Conservation (phyloP, 1,284 basidiomycete genomes). For the Schizophyllum commune region DNA sequence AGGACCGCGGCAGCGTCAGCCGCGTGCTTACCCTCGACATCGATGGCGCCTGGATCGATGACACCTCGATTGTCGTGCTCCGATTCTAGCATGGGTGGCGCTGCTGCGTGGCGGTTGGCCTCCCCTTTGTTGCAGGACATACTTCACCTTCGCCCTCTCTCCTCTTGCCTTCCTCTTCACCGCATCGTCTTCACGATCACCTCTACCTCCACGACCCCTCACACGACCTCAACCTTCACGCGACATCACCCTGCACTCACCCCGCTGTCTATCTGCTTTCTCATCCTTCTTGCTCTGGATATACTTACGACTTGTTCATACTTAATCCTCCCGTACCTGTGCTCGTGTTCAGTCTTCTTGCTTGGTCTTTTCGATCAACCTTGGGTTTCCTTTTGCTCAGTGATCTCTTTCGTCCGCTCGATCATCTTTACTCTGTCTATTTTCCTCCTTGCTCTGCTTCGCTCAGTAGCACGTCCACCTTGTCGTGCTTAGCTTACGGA, state of each 20-base stretch:
- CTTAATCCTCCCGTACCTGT: not conserved
- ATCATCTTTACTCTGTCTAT: not conserved
- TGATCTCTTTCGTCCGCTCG: too few species aligned
- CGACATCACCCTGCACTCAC: not conserved
- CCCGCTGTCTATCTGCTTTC: not conserved
- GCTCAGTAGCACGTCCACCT: not conserved
- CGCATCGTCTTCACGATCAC: not conserved
- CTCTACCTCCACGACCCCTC: too few species aligned
- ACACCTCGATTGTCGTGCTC: constrained; percentile 58
- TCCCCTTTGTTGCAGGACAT: not conserved
- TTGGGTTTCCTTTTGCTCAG: too few species aligned
- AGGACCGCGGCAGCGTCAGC: constrained; percentile 44
- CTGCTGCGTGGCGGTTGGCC: not conserved
- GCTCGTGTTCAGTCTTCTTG: too few species aligned
- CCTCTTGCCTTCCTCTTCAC: not conserved
- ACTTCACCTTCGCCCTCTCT: not conserved
- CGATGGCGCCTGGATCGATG: constrained; percentile 54
- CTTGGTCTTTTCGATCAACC: too few species aligned
- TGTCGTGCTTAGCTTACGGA: not conserved
- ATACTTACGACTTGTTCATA: not conserved
- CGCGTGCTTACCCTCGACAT: constrained; percentile 59
- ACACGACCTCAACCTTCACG: not conserved
- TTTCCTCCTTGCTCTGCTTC: not conserved
- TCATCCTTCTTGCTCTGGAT: not conserved
- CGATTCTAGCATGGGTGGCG: not conserved